Evolutionary conservation across 106 monocot genomes (phyloP).

Genomic region (Alisma plantagoaquatica): DNA sequence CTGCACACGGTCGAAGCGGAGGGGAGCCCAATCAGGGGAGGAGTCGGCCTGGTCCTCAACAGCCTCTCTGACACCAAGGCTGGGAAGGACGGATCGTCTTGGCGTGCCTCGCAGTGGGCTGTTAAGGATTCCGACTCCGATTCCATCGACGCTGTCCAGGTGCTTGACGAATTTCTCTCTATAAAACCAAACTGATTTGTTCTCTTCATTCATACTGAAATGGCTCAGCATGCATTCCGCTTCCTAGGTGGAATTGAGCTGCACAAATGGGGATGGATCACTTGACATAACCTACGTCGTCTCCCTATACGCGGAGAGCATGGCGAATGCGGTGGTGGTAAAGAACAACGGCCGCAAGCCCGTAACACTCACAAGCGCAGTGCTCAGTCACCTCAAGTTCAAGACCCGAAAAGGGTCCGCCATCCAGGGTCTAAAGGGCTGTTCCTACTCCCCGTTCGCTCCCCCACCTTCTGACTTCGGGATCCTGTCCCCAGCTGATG

Average conservation of each 20-base stretch:
- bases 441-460: conserved; percentile 56
- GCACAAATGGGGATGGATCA: conserved; percentile 58
- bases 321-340: conserved; percentile 74
- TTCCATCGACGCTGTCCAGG: conserved; percentile 89
- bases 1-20: conserved; percentile 28
- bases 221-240: neutral
- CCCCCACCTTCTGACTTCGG: conserved; percentile 46
- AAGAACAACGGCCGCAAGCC: conserved; percentile 53
- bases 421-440: conserved; percentile 66
- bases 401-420: conserved; percentile 39
- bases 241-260: conserved; percentile 68
- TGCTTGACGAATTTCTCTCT: conserved; percentile 14
- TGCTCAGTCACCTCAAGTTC: conserved; percentile 67
- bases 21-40: conserved; percentile 41
- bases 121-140: conserved; percentile 79
- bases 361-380: conserved; percentile 47
- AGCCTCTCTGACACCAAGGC: conserved; percentile 21
- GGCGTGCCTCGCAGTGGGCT: conserved; percentile 48
- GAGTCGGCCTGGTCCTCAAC: conserved; percentile 53
- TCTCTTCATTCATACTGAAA: no score
- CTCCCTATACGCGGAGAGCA: conserved; percentile 66
- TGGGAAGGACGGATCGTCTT: conserved; percentile 12
- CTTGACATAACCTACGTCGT: conserved; percentile 72
- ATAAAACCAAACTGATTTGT: no score
- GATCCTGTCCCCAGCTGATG: conserved; percentile 63